Percentiles rank a stretch among this genome's conserved stretches.
Conservation (phyloP, 306 rosid species). For the Malus domestica region DNA sequence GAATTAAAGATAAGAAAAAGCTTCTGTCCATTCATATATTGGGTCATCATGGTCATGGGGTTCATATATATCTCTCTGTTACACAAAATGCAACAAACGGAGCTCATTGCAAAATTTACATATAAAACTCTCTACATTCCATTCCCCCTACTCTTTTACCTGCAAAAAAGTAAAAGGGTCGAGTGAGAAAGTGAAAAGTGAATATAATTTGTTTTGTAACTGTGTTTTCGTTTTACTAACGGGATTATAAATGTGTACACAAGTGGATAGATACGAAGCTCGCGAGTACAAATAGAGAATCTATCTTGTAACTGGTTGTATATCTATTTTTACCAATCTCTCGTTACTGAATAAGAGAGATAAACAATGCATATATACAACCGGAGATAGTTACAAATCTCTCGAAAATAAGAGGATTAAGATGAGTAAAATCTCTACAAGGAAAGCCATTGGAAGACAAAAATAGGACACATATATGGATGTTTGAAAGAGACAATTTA, state of each 20-base stretch:
- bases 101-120: not conserved
- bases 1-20: not conserved
- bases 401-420: not conserved
- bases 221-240: too few species aligned
- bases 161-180: not conserved
- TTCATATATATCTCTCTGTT: not conserved
- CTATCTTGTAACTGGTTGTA: not conserved
- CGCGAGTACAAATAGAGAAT: too few species aligned
- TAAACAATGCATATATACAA: not conserved
- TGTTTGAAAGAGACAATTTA: not conserved
- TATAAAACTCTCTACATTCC: not conserved
- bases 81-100: not conserved
- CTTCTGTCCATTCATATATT: not conserved
- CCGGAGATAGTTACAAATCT: too few species aligned
- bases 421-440: not conserved
- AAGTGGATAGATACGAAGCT: too few species aligned
- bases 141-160: not conserved
- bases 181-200: not conserved
- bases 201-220: too few species aligned
- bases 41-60: not conserved
- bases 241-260: not conserved
- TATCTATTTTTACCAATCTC: too few species aligned
- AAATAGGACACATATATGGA: not conserved
- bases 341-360: fast-evolving
- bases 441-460: not conserved